Percentiles rank a stretch among this genome's conserved stretches.
phyloP scores from a whole-genome alignment of 768 basidiomycete genomes.

The Jaapia argillacea region DNA sequence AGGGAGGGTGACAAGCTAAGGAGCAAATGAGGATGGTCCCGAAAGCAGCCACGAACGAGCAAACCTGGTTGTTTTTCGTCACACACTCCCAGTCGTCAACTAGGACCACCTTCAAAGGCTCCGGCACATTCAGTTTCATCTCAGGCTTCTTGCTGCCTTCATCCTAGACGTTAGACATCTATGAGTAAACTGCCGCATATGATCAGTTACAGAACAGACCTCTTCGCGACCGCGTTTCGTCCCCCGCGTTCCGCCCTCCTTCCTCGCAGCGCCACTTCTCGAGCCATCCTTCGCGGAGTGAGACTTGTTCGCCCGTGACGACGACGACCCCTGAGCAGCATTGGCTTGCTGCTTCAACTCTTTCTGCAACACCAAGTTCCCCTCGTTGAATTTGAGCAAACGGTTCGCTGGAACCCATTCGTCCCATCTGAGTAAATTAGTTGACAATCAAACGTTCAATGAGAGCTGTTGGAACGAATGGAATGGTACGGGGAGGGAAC shows the following conservation, averaged over 20 bases:
- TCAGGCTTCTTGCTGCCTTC: constrained; percentile 76
- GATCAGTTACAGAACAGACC: too few species aligned
- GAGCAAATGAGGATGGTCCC: neutral
- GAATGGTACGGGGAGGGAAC: constrained; percentile 14
- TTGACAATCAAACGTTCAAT: constrained; percentile 1
- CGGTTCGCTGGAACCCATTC: constrained; percentile 87
- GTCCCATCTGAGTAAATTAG: constrained; percentile 62
- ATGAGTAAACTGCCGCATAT: too few species aligned
- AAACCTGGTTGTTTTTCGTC: constrained; percentile 87
- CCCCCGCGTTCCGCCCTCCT: constrained; percentile 57
- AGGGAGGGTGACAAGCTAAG: constrained; percentile 79
- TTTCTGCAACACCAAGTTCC: constrained; percentile 73
- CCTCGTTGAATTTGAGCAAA: constrained; percentile 77
- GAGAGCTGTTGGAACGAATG: constrained; percentile 3
- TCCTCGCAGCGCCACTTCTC: constrained; percentile 17
- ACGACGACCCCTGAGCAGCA: constrained; percentile 17
- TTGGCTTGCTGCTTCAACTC: constrained; percentile 37
- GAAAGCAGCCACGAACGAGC: constrained; percentile 3
- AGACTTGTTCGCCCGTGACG: constrained; percentile 9
- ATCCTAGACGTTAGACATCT: constrained; percentile 47
- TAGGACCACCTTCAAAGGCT: constrained; percentile 76
- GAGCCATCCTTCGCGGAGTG: constrained; percentile 12
- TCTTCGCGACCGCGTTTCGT: constrained; percentile 70
- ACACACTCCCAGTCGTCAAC: constrained; percentile 98
- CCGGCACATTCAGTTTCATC: constrained; percentile 85